Conservation (phyloP, 352 stramenopile species). For the Albugo laibachii region DNA sequence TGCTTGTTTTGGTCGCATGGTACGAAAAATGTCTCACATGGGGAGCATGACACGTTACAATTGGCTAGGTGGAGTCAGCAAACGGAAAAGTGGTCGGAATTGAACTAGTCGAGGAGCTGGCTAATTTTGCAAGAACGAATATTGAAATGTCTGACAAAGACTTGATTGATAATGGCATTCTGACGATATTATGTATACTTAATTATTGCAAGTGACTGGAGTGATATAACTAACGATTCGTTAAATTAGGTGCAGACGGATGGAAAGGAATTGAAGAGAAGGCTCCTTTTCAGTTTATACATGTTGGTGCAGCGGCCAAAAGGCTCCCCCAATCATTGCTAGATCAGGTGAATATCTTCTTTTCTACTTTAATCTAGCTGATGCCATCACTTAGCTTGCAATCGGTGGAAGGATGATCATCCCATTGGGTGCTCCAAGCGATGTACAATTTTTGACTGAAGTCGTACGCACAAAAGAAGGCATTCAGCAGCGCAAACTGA, state of each 20-base stretch:
- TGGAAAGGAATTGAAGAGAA: slow-evolving; percentile 81
- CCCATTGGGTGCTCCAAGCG: slow-evolving; percentile 63
- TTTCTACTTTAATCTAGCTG: background rate
- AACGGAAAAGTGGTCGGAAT: slow-evolving; percentile 73
- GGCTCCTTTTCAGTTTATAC: slow-evolving; percentile 91
- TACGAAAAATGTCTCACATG: slow-evolving; percentile 12
- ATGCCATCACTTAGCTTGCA: slow-evolving; percentile 11
- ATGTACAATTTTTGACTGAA: slow-evolving; percentile 52
- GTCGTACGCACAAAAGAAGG: slow-evolving; percentile 24
- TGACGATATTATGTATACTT: slow-evolving; percentile 23
- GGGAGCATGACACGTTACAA: background rate
- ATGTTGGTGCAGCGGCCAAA: slow-evolving; percentile 88
- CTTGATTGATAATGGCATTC: slow-evolving; percentile 35
- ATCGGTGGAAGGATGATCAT: slow-evolving; percentile 84
- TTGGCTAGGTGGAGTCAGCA: slow-evolving; percentile 8
- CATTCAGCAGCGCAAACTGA: slow-evolving; percentile 28
- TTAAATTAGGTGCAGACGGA: slow-evolving; percentile 48
- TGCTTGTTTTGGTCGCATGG: slow-evolving; percentile 78
- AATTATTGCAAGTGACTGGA: background rate
- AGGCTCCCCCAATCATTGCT: slow-evolving; percentile 77
- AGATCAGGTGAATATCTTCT: slow-evolving; percentile 37
- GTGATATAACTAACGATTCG: background rate
- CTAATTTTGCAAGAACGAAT: slow-evolving; percentile 68
- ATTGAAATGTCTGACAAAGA: slow-evolving; percentile 61
- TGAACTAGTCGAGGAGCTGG: slow-evolving; percentile 75